Evolutionary conservation across 768 basidiomycete species (phyloP).

Genomic region (Boletus huronensis): DNA sequence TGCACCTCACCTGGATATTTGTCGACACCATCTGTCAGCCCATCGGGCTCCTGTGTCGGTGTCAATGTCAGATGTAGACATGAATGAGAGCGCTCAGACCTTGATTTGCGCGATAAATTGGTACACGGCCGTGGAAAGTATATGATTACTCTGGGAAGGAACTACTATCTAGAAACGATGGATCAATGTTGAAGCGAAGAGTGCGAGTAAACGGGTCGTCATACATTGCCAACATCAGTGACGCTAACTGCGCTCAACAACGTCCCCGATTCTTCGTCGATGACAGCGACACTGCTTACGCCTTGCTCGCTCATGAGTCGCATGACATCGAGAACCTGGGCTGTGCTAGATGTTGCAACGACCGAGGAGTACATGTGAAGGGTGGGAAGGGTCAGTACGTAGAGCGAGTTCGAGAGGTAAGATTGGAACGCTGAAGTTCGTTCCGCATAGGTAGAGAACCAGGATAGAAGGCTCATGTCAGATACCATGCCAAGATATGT

Average conservation of each 20-base stretch:
- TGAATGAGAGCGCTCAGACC: conserved; percentile 34
- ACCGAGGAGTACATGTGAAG: conserved; percentile 61
- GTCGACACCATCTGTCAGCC: conserved; percentile 76
- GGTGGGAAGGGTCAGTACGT: conserved; percentile 58
- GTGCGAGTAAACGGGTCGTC: background rate
- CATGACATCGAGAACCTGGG: conserved; percentile 77
- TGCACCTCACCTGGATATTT: conserved; percentile 62
- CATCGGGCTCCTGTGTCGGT: conserved; percentile 54
- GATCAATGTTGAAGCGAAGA: background rate
- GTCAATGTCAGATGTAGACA: conserved; percentile 1
- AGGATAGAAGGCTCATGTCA: conserved; percentile 65
- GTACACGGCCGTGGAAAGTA: conserved; percentile 62
- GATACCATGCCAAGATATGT: conserved; percentile 71
- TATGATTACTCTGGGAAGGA: conserved; percentile 76
- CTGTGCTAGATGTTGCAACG: conserved; percentile 56
- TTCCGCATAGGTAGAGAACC: conserved; percentile 58
- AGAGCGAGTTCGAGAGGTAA: conserved; percentile 51
- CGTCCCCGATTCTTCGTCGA: conserved; percentile 60
- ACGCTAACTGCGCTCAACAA: conserved; percentile 77
- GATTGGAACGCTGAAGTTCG: conserved; percentile 35
- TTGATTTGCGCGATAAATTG: conserved; percentile 73
- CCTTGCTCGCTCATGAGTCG: conserved; percentile 81
- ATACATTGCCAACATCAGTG: conserved; percentile 75
- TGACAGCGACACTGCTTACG: conserved; percentile 76
- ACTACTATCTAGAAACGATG: conserved; percentile 57